These are phyloP conservation scores for Aspergillus brunneoviolaceus DNA, from an alignment of 2,329 filamentous ascomycete genomes.

Conservation along the genomic window DNA sequence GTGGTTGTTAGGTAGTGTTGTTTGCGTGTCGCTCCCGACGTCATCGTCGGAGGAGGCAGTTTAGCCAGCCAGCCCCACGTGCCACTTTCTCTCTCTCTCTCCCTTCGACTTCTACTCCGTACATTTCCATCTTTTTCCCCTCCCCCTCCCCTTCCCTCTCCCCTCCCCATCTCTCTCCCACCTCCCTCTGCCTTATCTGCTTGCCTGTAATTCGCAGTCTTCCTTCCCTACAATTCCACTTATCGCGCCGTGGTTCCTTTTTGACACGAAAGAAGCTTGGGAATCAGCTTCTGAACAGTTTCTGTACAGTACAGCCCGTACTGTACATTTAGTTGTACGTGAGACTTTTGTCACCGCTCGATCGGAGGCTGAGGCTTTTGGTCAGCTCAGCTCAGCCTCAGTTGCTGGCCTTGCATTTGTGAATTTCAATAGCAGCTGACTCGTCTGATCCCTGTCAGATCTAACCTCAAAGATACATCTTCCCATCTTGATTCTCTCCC, in stretches of 20 bases:
- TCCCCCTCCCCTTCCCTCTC: conserved; percentile 7
- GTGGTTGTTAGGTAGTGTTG: neutral
- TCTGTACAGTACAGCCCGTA: too few species aligned
- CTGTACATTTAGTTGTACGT: too few species aligned
- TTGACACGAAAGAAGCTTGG: too few species aligned
- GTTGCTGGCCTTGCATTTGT: neutral
- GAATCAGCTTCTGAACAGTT: neutral
- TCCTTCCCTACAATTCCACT: too few species aligned
- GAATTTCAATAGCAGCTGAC: conserved; percentile 7
- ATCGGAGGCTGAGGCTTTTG: conserved; percentile 7
- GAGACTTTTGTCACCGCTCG: too few species aligned
- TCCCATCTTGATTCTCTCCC: neutral
- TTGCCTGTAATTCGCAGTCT: too few species aligned
- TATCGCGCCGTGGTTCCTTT: too few species aligned
- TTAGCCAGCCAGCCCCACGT: conserved; percentile 15
- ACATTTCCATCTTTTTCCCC: too few species aligned
- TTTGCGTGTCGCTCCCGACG: conserved; percentile 18
- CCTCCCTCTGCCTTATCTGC: neutral
- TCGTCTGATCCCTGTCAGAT: neutral
- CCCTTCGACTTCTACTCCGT: neutral
- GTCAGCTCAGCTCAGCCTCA: conserved; percentile 9
- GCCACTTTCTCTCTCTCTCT: conserved; percentile 15
- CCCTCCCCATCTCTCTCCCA: conserved; percentile 4
- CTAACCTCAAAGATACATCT: neutral
- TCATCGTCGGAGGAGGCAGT: conserved; percentile 19